Conservation (phyloP, 192 early-diverging fungal species). For the Neocallimastix lanati region DNA sequence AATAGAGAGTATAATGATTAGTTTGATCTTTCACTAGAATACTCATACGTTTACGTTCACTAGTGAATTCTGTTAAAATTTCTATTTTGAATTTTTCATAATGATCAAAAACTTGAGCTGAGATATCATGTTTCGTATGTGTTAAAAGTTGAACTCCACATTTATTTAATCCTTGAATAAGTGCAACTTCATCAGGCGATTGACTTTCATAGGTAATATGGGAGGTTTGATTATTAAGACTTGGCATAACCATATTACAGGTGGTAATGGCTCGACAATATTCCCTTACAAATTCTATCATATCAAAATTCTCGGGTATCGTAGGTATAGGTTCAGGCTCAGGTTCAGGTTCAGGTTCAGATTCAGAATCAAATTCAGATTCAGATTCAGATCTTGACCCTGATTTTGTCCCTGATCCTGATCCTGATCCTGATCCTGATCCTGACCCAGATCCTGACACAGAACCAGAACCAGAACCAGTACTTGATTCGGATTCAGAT, state of each 20-base stretch:
- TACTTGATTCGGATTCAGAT: neutral
- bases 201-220: constrained; percentile 1
- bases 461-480: no score
- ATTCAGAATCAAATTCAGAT: no score
- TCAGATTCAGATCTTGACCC: no score
- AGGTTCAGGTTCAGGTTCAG: no score
- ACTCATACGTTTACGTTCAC: constrained; percentile 87
- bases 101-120: neutral
- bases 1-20: constrained; percentile 49
- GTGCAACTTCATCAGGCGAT: constrained; percentile 30
- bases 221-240: constrained; percentile 12
- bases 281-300: constrained; percentile 3
- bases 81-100: neutral
- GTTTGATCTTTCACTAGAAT: constrained; percentile 64
- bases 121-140: neutral
- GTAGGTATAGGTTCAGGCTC: no score
- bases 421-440: no score
- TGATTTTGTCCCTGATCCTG: no score
- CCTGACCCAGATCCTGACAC: no score
- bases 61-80: constrained; percentile 57
- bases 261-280: neutral
- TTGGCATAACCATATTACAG: constrained; percentile 17
- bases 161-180: constrained; percentile 13
- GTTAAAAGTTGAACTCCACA: neutral
- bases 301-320: neutral